phyloP scores from a whole-genome alignment of 768 basidiomycete genomes.

The Amanita polypyramis region DNA sequence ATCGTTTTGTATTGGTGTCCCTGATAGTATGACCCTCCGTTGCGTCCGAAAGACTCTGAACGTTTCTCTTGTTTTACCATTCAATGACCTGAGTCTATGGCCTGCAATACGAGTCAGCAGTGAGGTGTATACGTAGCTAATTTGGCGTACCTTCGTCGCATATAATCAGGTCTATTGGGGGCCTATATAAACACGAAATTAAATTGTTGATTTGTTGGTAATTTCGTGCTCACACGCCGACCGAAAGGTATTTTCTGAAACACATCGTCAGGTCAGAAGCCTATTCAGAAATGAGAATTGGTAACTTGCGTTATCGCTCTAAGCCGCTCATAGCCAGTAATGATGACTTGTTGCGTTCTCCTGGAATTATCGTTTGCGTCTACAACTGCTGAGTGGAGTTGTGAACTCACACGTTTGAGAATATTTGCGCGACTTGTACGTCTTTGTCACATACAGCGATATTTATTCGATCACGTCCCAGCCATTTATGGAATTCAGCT shows the following conservation, averaged over 20 bases:
- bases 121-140: background rate
- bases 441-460: slow-evolving; percentile 37
- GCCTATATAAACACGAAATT: slow-evolving; percentile 31
- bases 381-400: background rate
- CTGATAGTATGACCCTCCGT: slow-evolving; percentile 81
- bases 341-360: slow-evolving; percentile 71
- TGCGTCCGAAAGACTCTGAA: slow-evolving; percentile 70
- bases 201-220: background rate
- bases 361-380: slow-evolving; percentile 23
- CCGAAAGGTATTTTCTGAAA: slow-evolving; percentile 34
- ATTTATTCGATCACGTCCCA: slow-evolving; percentile 39
- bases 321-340: slow-evolving; percentile 92
- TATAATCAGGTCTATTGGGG: slow-evolving; percentile 85
- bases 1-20: slow-evolving; percentile 97
- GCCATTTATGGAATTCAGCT: slow-evolving; percentile 94
- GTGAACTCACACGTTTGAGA: slow-evolving; percentile 55
- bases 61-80: slow-evolving; percentile 82
- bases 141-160: slow-evolving; percentile 77
- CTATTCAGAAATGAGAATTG: background rate
- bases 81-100: slow-evolving; percentile 87
- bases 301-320: slow-evolving; percentile 65
- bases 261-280: background rate
- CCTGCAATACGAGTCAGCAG: slow-evolving; percentile 29
- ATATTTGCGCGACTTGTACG: slow-evolving; percentile 39
- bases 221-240: slow-evolving; percentile 44